Percentiles rank a stretch among this genome's conserved stretches.
phyloP scores from a whole-genome alignment of 345 rosid genomes.

The Trapa bicornis region DNA sequence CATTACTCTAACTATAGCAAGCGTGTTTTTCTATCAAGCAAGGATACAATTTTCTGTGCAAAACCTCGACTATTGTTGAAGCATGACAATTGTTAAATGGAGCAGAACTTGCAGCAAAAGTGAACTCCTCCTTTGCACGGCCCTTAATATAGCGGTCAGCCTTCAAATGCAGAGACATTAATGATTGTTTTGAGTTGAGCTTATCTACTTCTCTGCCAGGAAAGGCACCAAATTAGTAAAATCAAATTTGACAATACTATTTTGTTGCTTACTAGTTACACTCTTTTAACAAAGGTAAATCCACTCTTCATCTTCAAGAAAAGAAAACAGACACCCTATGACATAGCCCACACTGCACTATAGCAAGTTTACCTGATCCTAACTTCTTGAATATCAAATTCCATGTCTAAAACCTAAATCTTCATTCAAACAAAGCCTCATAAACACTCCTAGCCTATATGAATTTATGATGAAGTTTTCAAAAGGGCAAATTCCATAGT shows the following conservation, averaged over 20 bases:
- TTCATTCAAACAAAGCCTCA: background rate
- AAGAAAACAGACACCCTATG: background rate
- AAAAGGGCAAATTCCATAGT: background rate
- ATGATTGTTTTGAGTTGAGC: slow-evolving; percentile 1
- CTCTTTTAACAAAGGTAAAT: background rate
- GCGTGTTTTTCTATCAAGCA: background rate
- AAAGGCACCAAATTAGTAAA: background rate
- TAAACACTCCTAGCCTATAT: background rate
- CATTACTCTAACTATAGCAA: background rate
- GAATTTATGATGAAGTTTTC: background rate
- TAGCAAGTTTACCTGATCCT: background rate
- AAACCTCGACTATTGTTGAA: slow-evolving; percentile 75
- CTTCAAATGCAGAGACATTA: slow-evolving; percentile 13
- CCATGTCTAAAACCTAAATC: background rate
- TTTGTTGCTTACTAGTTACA: background rate
- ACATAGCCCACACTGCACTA: background rate
- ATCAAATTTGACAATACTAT: background rate
- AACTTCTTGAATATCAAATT: background rate
- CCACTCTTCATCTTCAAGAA: background rate
- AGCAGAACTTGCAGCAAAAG: slow-evolving; percentile 50
- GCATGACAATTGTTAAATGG: slow-evolving; percentile 89
- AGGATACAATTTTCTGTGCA: slow-evolving; percentile 1
- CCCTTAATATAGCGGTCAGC: slow-evolving; percentile 16
- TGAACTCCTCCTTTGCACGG: slow-evolving; percentile 42
- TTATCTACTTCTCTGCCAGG: slow-evolving; percentile 17